phyloP scores from a whole-genome alignment of 768 basidiomycete species.

The Phaffia australis region DNA sequence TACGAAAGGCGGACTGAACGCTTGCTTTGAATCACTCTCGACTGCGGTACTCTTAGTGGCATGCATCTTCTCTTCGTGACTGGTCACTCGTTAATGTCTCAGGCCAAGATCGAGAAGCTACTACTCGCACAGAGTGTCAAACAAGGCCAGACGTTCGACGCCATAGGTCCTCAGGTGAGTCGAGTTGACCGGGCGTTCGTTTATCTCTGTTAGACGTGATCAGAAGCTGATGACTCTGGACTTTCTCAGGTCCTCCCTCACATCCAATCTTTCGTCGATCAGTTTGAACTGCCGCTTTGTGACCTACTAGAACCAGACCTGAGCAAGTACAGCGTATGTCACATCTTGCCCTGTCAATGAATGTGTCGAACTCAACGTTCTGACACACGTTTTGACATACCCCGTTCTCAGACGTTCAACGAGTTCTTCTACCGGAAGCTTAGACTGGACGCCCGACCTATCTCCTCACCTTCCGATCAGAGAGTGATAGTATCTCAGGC shows the following conservation, averaged over 20 bases:
- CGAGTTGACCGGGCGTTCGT: neutral
- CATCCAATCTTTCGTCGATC: slow-evolving; percentile 37
- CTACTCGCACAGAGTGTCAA: neutral
- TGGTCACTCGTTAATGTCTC: neutral
- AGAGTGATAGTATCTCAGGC: slow-evolving; percentile 54
- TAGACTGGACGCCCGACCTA: slow-evolving; percentile 51
- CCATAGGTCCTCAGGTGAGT: slow-evolving; percentile 30
- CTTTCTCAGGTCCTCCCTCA: slow-evolving; percentile 34
- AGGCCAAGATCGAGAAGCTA: slow-evolving; percentile 3
- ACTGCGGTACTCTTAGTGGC: neutral
- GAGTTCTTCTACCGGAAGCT: slow-evolving; percentile 63
- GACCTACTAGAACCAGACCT: slow-evolving; percentile 59
- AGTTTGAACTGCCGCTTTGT: slow-evolving; percentile 44
- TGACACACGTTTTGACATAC: neutral
- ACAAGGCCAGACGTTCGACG: slow-evolving; percentile 24
- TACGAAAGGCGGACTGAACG: neutral
- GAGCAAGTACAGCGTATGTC: slow-evolving; percentile 43
- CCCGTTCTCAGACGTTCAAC: slow-evolving; percentile 49
- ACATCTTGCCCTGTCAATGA: too few species aligned
- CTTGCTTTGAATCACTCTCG: slow-evolving; percentile 5
- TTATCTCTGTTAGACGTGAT: neutral
- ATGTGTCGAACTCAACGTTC: too few species aligned
- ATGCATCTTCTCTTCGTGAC: slow-evolving; percentile 67
- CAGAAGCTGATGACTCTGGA: slow-evolving; percentile 23
- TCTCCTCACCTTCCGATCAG: slow-evolving; percentile 48